Conservation (phyloP, 169 alveolate species). For the Eimeria praecox region DNA sequence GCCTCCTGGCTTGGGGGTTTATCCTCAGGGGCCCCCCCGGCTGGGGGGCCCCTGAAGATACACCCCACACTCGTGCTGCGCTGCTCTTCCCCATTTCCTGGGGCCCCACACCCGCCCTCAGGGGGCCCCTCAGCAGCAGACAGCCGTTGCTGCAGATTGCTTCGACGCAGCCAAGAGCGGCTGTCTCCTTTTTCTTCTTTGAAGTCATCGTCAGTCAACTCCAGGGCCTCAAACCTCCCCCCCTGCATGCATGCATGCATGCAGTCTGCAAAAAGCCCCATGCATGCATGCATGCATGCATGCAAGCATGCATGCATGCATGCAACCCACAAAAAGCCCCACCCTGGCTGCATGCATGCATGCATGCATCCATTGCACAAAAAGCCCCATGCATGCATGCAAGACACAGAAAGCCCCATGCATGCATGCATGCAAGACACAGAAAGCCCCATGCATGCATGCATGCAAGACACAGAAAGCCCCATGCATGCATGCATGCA, state of each 20-base stretch:
- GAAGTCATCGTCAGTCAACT: slow-evolving; percentile 18
- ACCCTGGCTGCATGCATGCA: neutral
- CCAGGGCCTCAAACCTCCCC: neutral
- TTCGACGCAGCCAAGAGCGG: neutral
- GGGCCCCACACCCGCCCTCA: neutral
- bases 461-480: neutral
- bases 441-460: neutral
- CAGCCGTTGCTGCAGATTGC: neutral
- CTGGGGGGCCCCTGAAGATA: neutral
- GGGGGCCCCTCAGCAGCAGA: neutral
- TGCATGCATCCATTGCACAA: no score
- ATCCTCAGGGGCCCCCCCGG: neutral
- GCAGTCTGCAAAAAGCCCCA: neutral
- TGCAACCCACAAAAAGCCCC: no score
- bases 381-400: neutral
- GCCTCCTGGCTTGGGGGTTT: neutral
- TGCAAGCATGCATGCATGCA: neutral
- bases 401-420: neutral
- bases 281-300: neutral
- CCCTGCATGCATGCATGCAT: slow-evolving; percentile 42
- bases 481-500: neutral
- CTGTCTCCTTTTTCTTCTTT: neutral
- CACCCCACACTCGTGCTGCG: neutral
- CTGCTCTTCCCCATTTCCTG: neutral
- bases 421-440: neutral